These are phyloP conservation scores for Candida pini DNA, from an alignment of 805 yeast species.

Conservation along the genomic window DNA sequence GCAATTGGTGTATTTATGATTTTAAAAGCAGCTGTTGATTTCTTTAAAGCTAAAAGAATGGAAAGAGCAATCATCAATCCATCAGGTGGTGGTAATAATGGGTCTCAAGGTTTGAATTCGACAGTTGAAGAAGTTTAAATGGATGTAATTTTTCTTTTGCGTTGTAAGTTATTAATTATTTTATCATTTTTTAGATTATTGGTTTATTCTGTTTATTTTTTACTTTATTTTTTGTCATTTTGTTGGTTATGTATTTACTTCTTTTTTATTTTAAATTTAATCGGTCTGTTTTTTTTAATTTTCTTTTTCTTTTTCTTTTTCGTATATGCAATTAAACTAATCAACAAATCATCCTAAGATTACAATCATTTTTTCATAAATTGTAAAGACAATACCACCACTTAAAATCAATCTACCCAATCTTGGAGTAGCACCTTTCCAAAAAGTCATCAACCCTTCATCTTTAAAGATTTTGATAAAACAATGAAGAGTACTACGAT, in stretches of 20 bases:
- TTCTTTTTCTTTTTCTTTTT: slow-evolving; percentile 1
- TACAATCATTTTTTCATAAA: slow-evolving; percentile 83
- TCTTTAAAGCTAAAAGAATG: slow-evolving; percentile 67
- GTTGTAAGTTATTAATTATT: not conserved
- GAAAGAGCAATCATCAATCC: slow-evolving; percentile 48
- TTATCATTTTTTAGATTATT: not conserved
- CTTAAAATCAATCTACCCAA: slow-evolving; percentile 85
- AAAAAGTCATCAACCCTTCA: slow-evolving; percentile 86
- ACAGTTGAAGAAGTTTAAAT: slow-evolving; percentile 1
- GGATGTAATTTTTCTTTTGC: too few species aligned
- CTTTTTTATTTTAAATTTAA: slow-evolving; percentile 1
- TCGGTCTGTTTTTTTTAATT: slow-evolving; percentile 2
- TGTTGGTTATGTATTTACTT: not conserved
- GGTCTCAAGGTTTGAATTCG: not conserved
- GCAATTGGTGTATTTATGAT: slow-evolving; percentile 64
- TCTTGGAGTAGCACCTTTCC: slow-evolving; percentile 99
- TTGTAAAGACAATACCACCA: slow-evolving; percentile 97
- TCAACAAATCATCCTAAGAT: slow-evolving; percentile 30
- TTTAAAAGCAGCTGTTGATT: slow-evolving; percentile 65
- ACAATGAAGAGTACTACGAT: slow-evolving; percentile 75
- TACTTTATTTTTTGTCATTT: not conserved
- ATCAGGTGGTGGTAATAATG: not conserved
- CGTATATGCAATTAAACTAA: not conserved
- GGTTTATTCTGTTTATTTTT: not conserved
- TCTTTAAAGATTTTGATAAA: slow-evolving; percentile 72